phyloP scores from a whole-genome alignment of 257 asterid species.

The Catharanthus roseus region DNA sequence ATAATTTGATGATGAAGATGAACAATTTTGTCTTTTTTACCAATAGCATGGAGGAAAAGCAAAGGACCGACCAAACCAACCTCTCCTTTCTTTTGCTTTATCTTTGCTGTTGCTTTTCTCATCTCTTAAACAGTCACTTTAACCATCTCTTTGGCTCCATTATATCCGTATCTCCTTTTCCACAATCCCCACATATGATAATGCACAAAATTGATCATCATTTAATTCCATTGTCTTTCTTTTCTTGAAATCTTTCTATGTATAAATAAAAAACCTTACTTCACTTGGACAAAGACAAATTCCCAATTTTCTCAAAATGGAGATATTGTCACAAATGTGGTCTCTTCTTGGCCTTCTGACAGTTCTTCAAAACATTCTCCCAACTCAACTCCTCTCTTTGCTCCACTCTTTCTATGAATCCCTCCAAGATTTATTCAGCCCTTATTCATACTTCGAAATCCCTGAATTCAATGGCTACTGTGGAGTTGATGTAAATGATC shows the following conservation, averaged over 20 bases:
- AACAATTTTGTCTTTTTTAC: too few relatives aligned
- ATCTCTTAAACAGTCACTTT: constrained; percentile 23
- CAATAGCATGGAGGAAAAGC: constrained; percentile 12
- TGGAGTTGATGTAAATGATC: constrained; percentile 51
- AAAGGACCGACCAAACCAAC: constrained; percentile 5
- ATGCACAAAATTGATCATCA: constrained; percentile 6
- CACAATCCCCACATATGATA: constrained; percentile 1
- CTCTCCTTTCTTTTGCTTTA: constrained; percentile 23
- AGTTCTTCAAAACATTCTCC: constrained; percentile 43
- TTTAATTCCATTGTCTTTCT: constrained; percentile 3
- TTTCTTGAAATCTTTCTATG: not conserved
- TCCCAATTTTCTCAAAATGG: constrained; percentile 23
- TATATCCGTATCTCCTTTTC: not conserved
- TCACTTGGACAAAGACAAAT: constrained; percentile 13
- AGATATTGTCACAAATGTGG: constrained; percentile 47
- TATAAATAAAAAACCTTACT: not conserved
- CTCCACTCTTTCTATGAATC: constrained; percentile 37
- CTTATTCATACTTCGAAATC: constrained; percentile 41
- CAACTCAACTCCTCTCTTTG: constrained; percentile 35
- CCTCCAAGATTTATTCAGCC: constrained; percentile 44
- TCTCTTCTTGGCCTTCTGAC: constrained; percentile 46
- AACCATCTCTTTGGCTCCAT: constrained; percentile 5
- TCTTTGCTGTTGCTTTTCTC: constrained; percentile 23
- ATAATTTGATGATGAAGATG: too few relatives aligned
- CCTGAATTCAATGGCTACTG: constrained; percentile 51